These are phyloP conservation scores for Blepharisma japonicum DNA, from an alignment of 73 alveolate genomes.

Conservation along the genomic window DNA sequence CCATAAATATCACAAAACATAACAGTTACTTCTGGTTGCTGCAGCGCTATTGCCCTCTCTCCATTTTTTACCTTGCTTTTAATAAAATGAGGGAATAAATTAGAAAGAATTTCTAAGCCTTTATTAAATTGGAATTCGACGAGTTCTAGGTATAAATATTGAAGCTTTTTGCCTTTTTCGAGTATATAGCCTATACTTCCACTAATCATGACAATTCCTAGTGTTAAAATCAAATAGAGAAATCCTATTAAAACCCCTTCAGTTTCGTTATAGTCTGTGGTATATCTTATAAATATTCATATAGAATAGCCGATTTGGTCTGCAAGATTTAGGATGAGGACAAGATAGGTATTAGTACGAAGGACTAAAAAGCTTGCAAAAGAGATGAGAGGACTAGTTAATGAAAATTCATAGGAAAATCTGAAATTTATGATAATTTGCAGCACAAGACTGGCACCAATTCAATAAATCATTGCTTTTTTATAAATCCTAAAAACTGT, in stretches of 20 bases:
- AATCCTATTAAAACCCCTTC: background rate
- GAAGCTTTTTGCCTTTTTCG: background rate
- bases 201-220: background rate
- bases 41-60: conserved; percentile 58
- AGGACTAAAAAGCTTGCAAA: conserved; percentile 8
- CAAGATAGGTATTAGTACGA: conserved; percentile 13
- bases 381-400: background rate
- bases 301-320: too few species aligned
- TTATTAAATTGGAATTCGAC: conserved; percentile 25
- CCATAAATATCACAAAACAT: conserved; percentile 72
- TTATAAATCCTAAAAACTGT: background rate
- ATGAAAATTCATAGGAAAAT: background rate
- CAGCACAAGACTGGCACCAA: background rate
- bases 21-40: conserved; percentile 65
- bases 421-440: background rate
- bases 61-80: conserved; percentile 64
- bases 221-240: background rate
- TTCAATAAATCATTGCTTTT: background rate
- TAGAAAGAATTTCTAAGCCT: conserved; percentile 48
- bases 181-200: background rate
- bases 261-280: background rate
- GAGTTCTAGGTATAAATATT: background rate
- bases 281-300: background rate
- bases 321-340: background rate
- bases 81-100: conserved; percentile 69